Conservation (phyloP, 2,329 filamentous ascomycete species). For the Stachybotrys chlorohalonatus region DNA sequence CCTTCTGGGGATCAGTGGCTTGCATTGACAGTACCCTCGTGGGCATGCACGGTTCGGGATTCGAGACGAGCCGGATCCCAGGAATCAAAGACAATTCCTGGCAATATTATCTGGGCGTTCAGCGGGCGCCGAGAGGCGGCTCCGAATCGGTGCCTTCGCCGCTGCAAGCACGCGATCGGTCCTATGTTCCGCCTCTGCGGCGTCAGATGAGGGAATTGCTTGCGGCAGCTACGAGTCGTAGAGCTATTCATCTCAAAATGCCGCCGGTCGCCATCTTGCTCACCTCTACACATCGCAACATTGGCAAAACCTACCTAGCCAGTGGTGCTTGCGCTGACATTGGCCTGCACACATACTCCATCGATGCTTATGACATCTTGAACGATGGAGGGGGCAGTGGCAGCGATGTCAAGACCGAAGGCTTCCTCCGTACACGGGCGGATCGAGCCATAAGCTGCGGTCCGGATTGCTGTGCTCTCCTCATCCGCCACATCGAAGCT, state of each 20-base stretch:
- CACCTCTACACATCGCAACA: constrained; percentile 84
- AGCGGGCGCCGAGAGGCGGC: constrained; percentile 46
- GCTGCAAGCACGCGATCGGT: constrained; percentile 34
- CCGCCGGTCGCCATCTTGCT: constrained; percentile 82
- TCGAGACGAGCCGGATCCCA: constrained; percentile 72
- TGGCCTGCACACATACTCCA: constrained; percentile 78
- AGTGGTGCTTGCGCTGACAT: constrained; percentile 75
- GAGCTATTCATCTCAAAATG: constrained; percentile 78
- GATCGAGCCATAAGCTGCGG: constrained; percentile 87
- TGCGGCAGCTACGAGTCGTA: constrained; percentile 76
- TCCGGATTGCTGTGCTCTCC: constrained; percentile 67
- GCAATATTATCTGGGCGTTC: constrained; percentile 82
- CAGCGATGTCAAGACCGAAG: constrained; percentile 89
- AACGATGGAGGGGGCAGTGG: constrained; percentile 78
- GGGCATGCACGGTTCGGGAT: constrained; percentile 86
- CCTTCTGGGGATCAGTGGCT: constrained; percentile 77
- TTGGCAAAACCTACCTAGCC: constrained; percentile 81
- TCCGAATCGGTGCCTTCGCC: constrained; percentile 28
- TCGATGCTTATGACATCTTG: constrained; percentile 89
- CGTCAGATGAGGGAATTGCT: constrained; percentile 76
- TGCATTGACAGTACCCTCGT: constrained; percentile 81
- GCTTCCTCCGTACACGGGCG: constrained; percentile 75
- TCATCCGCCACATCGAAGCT: constrained; percentile 87
- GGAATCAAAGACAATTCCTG: constrained; percentile 68
- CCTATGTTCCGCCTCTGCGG: constrained; percentile 50